These are phyloP conservation scores for Verticillium zaregamsianum DNA, from an alignment of 2,329 filamentous ascomycete species.

Conservation along the genomic window DNA sequence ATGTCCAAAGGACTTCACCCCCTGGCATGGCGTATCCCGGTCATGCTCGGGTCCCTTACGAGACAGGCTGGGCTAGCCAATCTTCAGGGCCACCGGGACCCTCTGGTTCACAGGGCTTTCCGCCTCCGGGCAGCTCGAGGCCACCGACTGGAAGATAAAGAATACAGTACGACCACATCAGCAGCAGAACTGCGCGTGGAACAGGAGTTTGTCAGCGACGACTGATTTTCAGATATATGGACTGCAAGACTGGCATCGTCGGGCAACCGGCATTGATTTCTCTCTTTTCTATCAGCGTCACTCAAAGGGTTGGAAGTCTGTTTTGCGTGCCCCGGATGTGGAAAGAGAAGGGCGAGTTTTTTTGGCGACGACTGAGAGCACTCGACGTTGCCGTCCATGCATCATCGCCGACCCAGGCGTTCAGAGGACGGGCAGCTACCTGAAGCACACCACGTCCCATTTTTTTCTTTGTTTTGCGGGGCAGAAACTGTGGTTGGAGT, in stretches of 20 bases:
- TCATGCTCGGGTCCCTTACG: slow-evolving; percentile 12
- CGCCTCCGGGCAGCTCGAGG: slow-evolving; percentile 2
- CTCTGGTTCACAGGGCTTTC: slow-evolving; percentile 4
- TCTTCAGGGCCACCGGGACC: not conserved
- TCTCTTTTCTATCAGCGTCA: not conserved
- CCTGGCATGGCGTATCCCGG: slow-evolving; percentile 9
- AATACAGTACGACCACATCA: not conserved
- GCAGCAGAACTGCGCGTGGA: not conserved
- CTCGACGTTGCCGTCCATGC: not conserved
- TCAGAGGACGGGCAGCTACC: not conserved
- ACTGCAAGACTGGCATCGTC: slow-evolving; percentile 12
- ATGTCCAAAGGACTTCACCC: not conserved
- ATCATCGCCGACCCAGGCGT: not conserved
- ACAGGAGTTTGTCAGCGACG: not conserved
- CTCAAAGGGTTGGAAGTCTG: slow-evolving; percentile 2
- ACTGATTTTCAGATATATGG: slow-evolving; percentile 1
- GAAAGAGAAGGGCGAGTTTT: not conserved
- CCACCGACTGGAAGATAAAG: not conserved
- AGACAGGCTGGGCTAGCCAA: slow-evolving; percentile 11
- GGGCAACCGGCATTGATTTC: slow-evolving; percentile 10
- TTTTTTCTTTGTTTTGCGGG: not conserved
- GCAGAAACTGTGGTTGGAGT: not conserved
- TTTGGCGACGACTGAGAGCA: not conserved
- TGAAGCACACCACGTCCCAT: not conserved
- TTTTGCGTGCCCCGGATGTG: not conserved